Evolutionary conservation across 495 filamentous ascomycete species (phyloP), one percentile per base, ranked within the genome.

Genomic region (Daldinia vernicosa): DNA sequence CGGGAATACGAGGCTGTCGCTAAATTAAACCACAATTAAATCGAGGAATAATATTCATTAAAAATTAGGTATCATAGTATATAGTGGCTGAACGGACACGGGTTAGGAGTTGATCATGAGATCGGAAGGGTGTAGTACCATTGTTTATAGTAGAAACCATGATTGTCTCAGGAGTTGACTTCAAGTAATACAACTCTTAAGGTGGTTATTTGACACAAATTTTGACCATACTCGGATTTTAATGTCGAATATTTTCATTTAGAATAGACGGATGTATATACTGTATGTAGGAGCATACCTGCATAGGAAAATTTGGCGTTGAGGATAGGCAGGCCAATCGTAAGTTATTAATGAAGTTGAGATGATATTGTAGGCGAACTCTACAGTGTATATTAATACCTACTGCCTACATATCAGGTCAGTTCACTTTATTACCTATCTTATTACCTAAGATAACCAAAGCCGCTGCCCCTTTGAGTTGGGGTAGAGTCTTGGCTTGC

Each of bases 401-500:
- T 24, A 19, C 43, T 11, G 14, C 12, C 43, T 11, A 26, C 12
- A 50, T 50, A 51, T 26, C 8, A 26, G 24, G 50, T 28, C 11
- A 27, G 50, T 1, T 52, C 1, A 6, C 9, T 17, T n/a, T 19
- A 45, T 53, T 17, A 28, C 59, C 37, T 17, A 28, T 53, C 37
- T 47, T 57, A 64, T 70, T 69, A 69, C 61, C 67, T 66, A 70
- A 70, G 45, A 66, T 56, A 35, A 30, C 56, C 55, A 55, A 28
- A 19, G 17, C n/a, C 19, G 33, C 50, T 59, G 26, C 43, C 60
- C n/a, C 22, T 47, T 50, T 50, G 8, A 45, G 65, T 47, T 66
- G 57, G 63, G 65, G 43, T 24, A 9, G n/a, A 50, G 50, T 30
- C 51, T 30, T 28, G 51, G 51, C 28, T 6, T 15, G 26, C n/a